Conservation (phyloP, 345 rosid genomes). For the Mangifera indica region DNA sequence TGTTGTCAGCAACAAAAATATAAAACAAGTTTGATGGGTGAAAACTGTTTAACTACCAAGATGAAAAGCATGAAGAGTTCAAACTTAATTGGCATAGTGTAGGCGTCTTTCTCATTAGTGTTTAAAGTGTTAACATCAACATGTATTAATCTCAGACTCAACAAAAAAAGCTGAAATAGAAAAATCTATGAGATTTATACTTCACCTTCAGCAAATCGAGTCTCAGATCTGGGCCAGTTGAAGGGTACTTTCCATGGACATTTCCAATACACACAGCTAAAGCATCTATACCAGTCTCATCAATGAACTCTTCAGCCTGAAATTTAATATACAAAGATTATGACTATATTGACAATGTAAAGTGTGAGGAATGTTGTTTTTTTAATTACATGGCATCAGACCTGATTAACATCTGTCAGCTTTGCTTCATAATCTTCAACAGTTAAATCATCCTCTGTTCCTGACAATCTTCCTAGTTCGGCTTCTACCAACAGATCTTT, state of each 20-base stretch:
- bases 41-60: too few species aligned
- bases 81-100: not conserved
- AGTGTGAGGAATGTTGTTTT: constrained; percentile 14
- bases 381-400: constrained; percentile 19
- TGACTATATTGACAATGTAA: constrained; percentile 14
- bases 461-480: constrained; percentile 89
- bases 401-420: constrained; percentile 84
- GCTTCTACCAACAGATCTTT: constrained; percentile 84
- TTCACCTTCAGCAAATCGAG: constrained; percentile 81
- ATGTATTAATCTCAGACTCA: not conserved
- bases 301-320: constrained; percentile 86
- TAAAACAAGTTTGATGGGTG: too few species aligned
- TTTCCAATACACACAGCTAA: constrained; percentile 97
- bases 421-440: constrained; percentile 91
- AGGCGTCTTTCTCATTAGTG: too few species aligned
- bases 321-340: constrained; percentile 16
- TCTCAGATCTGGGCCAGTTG: constrained; percentile 82
- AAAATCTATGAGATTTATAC: constrained; percentile 11
- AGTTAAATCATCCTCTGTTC: constrained; percentile 95
- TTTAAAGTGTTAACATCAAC: not conserved
- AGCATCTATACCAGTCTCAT: constrained; percentile 81
- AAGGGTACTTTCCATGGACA: constrained; percentile 92
- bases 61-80: not conserved
- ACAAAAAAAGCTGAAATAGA: not conserved
- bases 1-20: too few species aligned